Evolutionary conservation across 2,329 filamentous ascomycete genomes (phyloP).

Genomic region (Pezicula rhizophila): DNA sequence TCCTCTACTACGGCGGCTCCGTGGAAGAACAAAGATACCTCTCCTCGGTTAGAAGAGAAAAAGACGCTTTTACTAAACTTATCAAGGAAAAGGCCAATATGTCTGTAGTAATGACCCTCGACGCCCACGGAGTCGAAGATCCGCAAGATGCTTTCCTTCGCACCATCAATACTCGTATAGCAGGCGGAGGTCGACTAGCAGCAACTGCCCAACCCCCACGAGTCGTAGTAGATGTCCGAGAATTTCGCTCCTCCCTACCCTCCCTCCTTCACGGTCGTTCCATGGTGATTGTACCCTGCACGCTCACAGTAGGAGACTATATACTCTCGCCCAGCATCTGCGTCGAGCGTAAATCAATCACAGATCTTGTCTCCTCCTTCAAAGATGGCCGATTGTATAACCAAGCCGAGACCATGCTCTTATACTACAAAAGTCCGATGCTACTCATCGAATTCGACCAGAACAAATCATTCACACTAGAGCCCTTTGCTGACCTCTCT

Average conservation of each 20-base stretch:
- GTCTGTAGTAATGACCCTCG: constrained; percentile 78
- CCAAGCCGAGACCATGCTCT: constrained; percentile 90
- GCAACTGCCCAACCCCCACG: constrained; percentile 84
- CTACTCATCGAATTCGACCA: constrained; percentile 97
- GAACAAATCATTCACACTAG: constrained; percentile 93
- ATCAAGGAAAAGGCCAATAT: constrained; percentile 93
- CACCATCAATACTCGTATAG: constrained; percentile 94
- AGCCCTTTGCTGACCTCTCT: constrained; percentile 65
- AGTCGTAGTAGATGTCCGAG: constrained; percentile 90
- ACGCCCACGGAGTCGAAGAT: constrained; percentile 64
- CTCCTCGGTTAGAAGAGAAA: constrained; percentile 83
- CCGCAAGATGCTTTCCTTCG: constrained; percentile 88
- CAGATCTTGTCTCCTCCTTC: constrained; percentile 86
- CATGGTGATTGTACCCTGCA: constrained; percentile 86
- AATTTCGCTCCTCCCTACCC: constrained; percentile 88
- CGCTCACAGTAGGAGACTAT: constrained; percentile 95
- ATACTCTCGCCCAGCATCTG: constrained; percentile 87
- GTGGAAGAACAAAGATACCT: constrained; percentile 95
- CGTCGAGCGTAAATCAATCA: constrained; percentile 89
- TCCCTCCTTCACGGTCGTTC: constrained; percentile 84
- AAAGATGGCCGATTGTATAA: constrained; percentile 86
- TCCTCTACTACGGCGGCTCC: constrained; percentile 90
- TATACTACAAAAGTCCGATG: constrained; percentile 84
- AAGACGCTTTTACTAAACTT: constrained; percentile 89
- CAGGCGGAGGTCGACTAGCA: constrained; percentile 77